Base-by-base conservation (phyloP, 2,329 filamentous ascomycete species). In the Fusarium sp. region DNA sequence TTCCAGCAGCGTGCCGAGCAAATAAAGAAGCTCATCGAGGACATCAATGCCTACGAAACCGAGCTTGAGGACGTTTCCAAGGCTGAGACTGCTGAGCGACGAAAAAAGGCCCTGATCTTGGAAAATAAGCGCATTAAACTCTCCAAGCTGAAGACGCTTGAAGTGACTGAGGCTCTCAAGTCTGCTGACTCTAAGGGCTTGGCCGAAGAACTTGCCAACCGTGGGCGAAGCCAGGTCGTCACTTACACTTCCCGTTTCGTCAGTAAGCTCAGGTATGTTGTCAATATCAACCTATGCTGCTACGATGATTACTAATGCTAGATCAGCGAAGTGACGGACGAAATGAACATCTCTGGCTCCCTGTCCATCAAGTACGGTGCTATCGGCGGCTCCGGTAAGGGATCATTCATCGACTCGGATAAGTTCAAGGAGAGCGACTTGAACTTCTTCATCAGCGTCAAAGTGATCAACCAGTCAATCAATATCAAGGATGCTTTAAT, bases 351-450 rank as follows among this genome's bases (percentile, higher is more conserved):
- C n/a, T 55, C 52, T 1, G 52, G 52, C 3, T 55, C 52, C 0
- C 5, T 55, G 2, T 55, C 52, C 0, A 55, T 55, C 15, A 55
- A 46, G 5, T 55, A 55, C 1, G 52, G 52, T 2, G n/a, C 52
- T 1, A 55, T 55, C 8, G 52, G 52, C 1, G 52, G 52, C 3
- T 10, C n/a, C 3, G 52, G 52, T 0, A 55, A 55, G 2, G 52
- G 52, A 0, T 55, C 52, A 1, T 55, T 55, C 2, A 20, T 55
- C 3, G 52, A 55, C 16, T 47, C 52, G 0, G 40, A 57, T 2
- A 57, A 57, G 12, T 57, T 57, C 13, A 57, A 50, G 6, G 54
- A 57, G 3, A 57, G 54, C 10, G 54, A 51, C 3, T 3, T 57
- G 3, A 57, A 40, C 20, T 57, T 51, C 2, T 57, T 51, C 20